These are phyloP conservation scores for Protomyces pachydermus DNA, from an alignment of 1,139 yeast species.

Conservation along the genomic window DNA sequence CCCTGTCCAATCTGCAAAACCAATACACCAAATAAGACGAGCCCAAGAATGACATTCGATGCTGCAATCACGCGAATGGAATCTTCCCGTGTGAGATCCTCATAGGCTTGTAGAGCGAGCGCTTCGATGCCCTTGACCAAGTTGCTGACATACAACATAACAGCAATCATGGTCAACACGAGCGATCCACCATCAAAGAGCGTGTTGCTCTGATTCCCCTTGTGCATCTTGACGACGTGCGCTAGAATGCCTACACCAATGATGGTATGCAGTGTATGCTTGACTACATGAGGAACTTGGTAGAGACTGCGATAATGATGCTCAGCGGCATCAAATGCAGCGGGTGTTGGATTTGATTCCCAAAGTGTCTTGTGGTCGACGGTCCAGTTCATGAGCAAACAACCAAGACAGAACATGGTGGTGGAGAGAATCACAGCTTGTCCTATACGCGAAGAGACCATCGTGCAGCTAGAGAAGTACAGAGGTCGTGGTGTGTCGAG, in stretches of 20 bases:
- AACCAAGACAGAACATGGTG: slow-evolving; percentile 72
- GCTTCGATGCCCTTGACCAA: slow-evolving; percentile 74
- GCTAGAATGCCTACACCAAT: slow-evolving; percentile 65
- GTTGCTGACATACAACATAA: slow-evolving; percentile 79
- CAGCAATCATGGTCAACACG: slow-evolving; percentile 61
- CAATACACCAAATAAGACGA: slow-evolving; percentile 69
- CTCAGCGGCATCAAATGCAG: slow-evolving; percentile 57
- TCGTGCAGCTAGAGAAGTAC: neutral
- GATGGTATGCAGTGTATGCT: slow-evolving; percentile 58
- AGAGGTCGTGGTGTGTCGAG: no score
- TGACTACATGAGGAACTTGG: slow-evolving; percentile 54
- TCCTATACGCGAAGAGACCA: slow-evolving; percentile 14
- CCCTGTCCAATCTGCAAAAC: slow-evolving; percentile 83
- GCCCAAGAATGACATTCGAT: slow-evolving; percentile 67
- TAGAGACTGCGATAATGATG: slow-evolving; percentile 73
- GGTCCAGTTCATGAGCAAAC: slow-evolving; percentile 70
- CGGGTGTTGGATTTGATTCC: slow-evolving; percentile 48
- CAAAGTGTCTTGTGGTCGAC: slow-evolving; percentile 79
- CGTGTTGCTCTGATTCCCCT: slow-evolving; percentile 51
- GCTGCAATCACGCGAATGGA: slow-evolving; percentile 93
- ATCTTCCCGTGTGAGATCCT: slow-evolving; percentile 79
- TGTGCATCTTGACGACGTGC: slow-evolving; percentile 69
- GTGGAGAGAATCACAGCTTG: slow-evolving; percentile 37
- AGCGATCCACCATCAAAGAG: slow-evolving; percentile 86
- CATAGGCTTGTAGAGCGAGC: slow-evolving; percentile 73